Base-by-base conservation (phyloP, 1,284 basidiomycete species). In the Cutaneotrichosporon sp. region DNA sequence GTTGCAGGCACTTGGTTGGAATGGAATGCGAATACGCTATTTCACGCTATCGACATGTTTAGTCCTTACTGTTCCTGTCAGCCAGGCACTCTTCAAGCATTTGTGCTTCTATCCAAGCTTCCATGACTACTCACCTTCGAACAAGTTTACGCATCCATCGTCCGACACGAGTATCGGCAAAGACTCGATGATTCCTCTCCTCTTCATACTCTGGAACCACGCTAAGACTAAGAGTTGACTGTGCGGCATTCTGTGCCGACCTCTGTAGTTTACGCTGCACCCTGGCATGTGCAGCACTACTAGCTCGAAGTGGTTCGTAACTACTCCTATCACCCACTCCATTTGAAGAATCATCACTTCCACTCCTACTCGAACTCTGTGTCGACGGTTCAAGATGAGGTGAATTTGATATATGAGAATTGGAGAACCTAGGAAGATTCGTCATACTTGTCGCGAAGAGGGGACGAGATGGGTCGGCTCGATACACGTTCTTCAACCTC, bases 61-160 rank as follows among this genome's bases (percentile, higher is more conserved):
- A 56, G 55, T 26, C 55, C 34, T 42, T 56, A 21, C 55, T 36
- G 53, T 56, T 56, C 21, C 22, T 30, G 38, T 56, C 55, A 56
- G 34, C 36, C n/a, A 42, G 38, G n/a, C 36, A 40, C 55, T 40
- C 21, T 22, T 22, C 36, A n/a, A 14, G 52, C 22, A 21, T 4
- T 36, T 4, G 31, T 8, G 22, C 13, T 16, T 38, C 53, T 36
- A 26, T 26, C 10, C 36, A 13, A 36, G n/a, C 14, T 42, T 46
- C 13, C 22, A 57, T 26, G 30, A 46, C 9, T 18, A 11, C 57
- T 32, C 22, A 49, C 42, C 31, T 32, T 5, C 47, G 47, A 3
- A 59, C 57, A 9, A 58, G 46, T 21, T 40, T 59, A 34, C 31
- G 50, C n/a, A 59, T 26, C 58, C 58, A 59, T 6, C 58, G 58